phyloP scores from a whole-genome alignment of 1,284 basidiomycete species.

The Inonotus obliquus region DNA sequence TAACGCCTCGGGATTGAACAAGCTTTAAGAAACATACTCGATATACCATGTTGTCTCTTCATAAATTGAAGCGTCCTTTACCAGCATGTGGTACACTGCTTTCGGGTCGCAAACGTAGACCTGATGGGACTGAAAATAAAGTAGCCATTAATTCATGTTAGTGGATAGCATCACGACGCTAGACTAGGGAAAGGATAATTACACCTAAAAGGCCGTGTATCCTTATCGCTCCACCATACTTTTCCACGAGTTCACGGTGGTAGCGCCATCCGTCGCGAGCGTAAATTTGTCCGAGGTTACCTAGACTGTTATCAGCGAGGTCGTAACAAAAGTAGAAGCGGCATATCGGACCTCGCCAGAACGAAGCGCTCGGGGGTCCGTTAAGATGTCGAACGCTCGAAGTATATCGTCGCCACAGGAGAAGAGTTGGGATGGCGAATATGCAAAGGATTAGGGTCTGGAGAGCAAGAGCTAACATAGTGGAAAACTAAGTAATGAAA shows the following conservation, averaged over 20 bases:
- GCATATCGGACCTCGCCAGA: slow-evolving; percentile 10
- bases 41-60: slow-evolving; percentile 19
- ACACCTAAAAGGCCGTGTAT: slow-evolving; percentile 19
- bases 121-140: slow-evolving; percentile 12
- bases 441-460: slow-evolving; percentile 6
- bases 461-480: slow-evolving; percentile 10
- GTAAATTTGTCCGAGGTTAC: slow-evolving; percentile 19
- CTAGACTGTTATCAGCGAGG: slow-evolving; percentile 1
- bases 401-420: slow-evolving; percentile 13
- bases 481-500: background rate
- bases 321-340: background rate
- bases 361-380: slow-evolving; percentile 14
- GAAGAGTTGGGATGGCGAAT: slow-evolving; percentile 9
- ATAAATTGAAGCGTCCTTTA: slow-evolving; percentile 18
- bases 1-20: background rate
- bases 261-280: slow-evolving; percentile 18
- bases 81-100: slow-evolving; percentile 18
- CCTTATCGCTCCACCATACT: slow-evolving; percentile 18
- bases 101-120: slow-evolving; percentile 20
- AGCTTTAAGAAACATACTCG: slow-evolving; percentile 7
- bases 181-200: background rate
- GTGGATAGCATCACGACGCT: background rate
- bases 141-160: background rate
- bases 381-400: slow-evolving; percentile 14
- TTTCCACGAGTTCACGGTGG: slow-evolving; percentile 16